Conservation (phyloP, 75 land plant genomes). For the Larix kaempferi region DNA sequence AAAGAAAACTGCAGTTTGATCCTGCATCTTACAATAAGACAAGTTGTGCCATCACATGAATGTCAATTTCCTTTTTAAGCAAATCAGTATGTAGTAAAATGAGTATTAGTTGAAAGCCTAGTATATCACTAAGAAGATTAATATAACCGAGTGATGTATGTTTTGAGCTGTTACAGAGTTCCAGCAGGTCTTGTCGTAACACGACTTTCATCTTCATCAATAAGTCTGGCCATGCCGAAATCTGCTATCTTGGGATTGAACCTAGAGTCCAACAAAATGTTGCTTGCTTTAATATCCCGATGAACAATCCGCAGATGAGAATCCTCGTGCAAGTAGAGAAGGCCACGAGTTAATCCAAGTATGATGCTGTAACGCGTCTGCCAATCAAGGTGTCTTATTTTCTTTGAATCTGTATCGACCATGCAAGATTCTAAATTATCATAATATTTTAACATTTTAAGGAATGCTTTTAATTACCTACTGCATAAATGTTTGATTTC, state of each 20-base stretch:
- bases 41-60: too few species aligned
- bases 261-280: conserved; percentile 25
- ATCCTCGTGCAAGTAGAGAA: conserved; percentile 29
- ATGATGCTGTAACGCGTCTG: conserved; percentile 22
- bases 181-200: conserved; percentile 18
- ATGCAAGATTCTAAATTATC: too few species aligned
- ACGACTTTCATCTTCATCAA: conserved; percentile 20
- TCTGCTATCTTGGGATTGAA: conserved; percentile 33
- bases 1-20: not conserved
- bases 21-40: not conserved
- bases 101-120: not conserved
- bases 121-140: not conserved
- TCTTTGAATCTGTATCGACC: not conserved
- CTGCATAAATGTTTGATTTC: too few species aligned
- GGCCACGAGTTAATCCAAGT: conserved; percentile 29
- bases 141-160: not conserved
- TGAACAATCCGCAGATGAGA: conserved; percentile 41
- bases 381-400: conserved; percentile 14
- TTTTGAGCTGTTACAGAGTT: not conserved
- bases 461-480: too few species aligned
- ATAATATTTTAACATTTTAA: too few species aligned
- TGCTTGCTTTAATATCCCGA: conserved; percentile 41
- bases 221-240: conserved; percentile 27
- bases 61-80: not conserved
- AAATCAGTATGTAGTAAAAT: not conserved